Evolutionary conservation across 768 basidiomycete genomes (phyloP).

Genomic region (Suillus sp.): DNA sequence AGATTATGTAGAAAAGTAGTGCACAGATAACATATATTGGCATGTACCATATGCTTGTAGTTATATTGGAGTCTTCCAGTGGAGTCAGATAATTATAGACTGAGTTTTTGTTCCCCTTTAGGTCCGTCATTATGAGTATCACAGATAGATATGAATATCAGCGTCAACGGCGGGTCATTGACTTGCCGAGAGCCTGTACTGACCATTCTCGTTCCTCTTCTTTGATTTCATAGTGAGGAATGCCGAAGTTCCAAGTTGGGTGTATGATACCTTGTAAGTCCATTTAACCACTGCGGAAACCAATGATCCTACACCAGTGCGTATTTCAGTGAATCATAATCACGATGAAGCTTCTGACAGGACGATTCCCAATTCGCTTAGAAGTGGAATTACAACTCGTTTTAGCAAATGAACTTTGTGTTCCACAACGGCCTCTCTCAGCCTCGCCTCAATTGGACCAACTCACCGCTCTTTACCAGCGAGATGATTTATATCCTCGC

Average conservation of each 20-base stretch:
- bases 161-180: not conserved
- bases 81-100: not conserved
- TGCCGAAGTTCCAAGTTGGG: not conserved
- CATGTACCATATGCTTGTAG: constrained; percentile 1
- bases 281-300: not conserved
- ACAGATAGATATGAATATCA: not conserved
- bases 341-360: not conserved
- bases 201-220: not conserved
- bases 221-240: not conserved
- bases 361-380: no score
- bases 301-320: not conserved
- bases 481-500: constrained; percentile 56
- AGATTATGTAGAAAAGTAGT: constrained; percentile 25
- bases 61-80: constrained; percentile 4
- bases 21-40: constrained; percentile 7
- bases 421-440: constrained; percentile 51
- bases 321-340: not conserved
- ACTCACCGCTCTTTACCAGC: constrained; percentile 50
- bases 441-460: constrained; percentile 26
- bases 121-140: not conserved
- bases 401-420: constrained; percentile 46
- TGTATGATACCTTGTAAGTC: not conserved
- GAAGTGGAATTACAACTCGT: not conserved
- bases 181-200: not conserved
- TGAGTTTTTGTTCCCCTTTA: not conserved